Evolutionary conservation across 2,329 filamentous ascomycete genomes (phyloP).

Genomic region (Aphanoascus verrucosus): DNA sequence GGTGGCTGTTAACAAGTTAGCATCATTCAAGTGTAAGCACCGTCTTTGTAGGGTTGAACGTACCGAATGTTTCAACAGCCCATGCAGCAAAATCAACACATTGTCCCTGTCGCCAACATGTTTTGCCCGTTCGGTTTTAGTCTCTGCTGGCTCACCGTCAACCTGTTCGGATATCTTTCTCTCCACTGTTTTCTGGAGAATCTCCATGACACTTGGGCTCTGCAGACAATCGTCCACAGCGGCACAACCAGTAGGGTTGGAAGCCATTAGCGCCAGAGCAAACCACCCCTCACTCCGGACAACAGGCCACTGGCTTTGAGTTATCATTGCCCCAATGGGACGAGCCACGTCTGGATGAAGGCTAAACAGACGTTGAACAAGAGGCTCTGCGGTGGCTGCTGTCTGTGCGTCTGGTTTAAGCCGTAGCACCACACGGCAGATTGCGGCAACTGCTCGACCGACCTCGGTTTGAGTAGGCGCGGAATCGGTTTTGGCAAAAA

Average conservation of each 20-base stretch:
- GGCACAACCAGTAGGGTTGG: constrained; percentile 23
- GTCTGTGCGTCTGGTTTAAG: constrained; percentile 14
- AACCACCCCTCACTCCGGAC: constrained; percentile 42
- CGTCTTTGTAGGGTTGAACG: constrained; percentile 14
- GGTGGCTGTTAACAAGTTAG: constrained; percentile 20
- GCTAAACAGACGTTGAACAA: constrained; percentile 28
- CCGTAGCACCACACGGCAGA: constrained; percentile 21
- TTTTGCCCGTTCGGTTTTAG: constrained; percentile 21
- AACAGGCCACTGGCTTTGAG: constrained; percentile 39
- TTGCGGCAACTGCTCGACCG: constrained; percentile 37
- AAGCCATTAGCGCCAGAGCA: constrained; percentile 39
- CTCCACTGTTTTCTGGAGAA: constrained; percentile 27
- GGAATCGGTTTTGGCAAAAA: constrained; percentile 36
- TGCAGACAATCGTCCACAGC: constrained; percentile 29
- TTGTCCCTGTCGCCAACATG: constrained; percentile 34
- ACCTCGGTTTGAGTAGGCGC: constrained; percentile 38
- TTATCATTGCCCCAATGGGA: constrained; percentile 36
- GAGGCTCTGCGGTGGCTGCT: constrained; percentile 4
- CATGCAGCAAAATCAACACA: constrained; percentile 30
- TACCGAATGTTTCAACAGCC: constrained; percentile 32
- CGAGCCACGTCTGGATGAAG: constrained; percentile 29
- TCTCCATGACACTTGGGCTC: constrained; percentile 25
- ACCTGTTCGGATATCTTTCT: constrained; percentile 16
- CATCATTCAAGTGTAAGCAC: not conserved
- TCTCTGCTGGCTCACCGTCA: constrained; percentile 16